These are phyloP conservation scores for Cicer chorassanicum DNA, from an alignment of 306 rosid species.

Conservation along the genomic window DNA sequence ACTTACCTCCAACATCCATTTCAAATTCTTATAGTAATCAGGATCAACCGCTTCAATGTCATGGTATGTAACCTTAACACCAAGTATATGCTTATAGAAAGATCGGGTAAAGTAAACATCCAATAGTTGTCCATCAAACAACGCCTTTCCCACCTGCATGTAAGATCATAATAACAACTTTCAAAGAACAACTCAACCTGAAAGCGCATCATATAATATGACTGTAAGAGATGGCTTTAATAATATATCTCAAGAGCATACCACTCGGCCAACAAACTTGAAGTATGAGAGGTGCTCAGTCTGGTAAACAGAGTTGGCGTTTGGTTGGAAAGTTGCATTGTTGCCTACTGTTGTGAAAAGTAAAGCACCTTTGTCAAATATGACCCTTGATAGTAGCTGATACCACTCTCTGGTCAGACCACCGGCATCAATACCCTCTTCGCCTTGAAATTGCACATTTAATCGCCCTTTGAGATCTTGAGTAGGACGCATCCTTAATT, in stretches of 20 bases:
- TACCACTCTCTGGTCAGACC: conserved; percentile 99
- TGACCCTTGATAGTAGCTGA: conserved; percentile 91
- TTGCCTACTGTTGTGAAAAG: conserved; percentile 96
- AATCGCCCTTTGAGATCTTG: conserved; percentile 88
- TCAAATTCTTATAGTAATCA: conserved; percentile 96
- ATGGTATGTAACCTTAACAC: conserved; percentile 98
- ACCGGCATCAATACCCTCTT: conserved; percentile 99
- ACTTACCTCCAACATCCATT: conserved; percentile 98
- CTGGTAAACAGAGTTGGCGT: conserved; percentile 95
- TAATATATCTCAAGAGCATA: conserved; percentile 48
- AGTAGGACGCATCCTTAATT: conserved; percentile 91
- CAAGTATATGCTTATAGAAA: conserved; percentile 97
- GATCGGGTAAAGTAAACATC: conserved; percentile 99
- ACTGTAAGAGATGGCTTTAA: background rate
- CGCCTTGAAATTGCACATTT: conserved; percentile 98
- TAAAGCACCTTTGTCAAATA: conserved; percentile 96
- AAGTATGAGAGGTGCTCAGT: conserved; percentile 99
- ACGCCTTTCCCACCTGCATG: conserved; percentile 94
- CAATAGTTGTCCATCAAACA: conserved; percentile 95
- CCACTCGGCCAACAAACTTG: conserved; percentile 99
- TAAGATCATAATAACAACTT: conserved; percentile 40
- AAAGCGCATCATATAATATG: conserved; percentile 8
- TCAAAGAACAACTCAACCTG: conserved; percentile 35
- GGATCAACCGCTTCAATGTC: conserved; percentile 99
- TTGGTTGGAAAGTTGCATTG: conserved; percentile 96